Conservation (phyloP, 352 stramenopile species). For the Globisporangium emineosum region DNA sequence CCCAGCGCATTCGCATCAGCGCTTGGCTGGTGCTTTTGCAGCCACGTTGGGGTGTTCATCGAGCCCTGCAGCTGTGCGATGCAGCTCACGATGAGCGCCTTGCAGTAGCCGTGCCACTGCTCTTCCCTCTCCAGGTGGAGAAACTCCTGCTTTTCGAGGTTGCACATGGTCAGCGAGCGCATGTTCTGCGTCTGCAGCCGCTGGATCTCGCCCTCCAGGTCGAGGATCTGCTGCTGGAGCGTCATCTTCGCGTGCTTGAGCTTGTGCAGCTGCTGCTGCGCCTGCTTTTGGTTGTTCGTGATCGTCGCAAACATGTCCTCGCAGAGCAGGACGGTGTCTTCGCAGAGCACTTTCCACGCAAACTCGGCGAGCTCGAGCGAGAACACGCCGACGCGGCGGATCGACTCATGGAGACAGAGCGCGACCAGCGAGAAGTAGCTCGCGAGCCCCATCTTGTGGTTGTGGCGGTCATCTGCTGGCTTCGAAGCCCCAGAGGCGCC, state of each 20-base stretch:
- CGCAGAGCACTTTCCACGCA: constrained; percentile 24
- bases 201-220: constrained; percentile 33
- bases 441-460: constrained; percentile 17
- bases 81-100: constrained; percentile 34
- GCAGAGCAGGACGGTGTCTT: constrained; percentile 26
- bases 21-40: constrained; percentile 17
- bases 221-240: constrained; percentile 23
- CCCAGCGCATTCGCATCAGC: background rate
- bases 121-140: constrained; percentile 35
- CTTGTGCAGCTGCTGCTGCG: constrained; percentile 21
- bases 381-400: constrained; percentile 28
- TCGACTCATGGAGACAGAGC: constrained; percentile 39
- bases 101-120: constrained; percentile 45
- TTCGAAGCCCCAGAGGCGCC: background rate
- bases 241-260: constrained; percentile 21
- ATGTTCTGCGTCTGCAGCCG: constrained; percentile 39
- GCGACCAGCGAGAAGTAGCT: constrained; percentile 29
- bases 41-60: constrained; percentile 27
- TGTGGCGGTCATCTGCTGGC: background rate
- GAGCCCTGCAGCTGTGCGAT: constrained; percentile 20
- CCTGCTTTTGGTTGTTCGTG: constrained; percentile 5
- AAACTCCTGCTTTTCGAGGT: constrained; percentile 32
- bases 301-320: constrained; percentile 19
- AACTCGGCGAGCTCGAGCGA: constrained; percentile 33
- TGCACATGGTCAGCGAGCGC: constrained; percentile 28